These are phyloP conservation scores for Casuarina glauca DNA, from an alignment of 306 rosid species.

Conservation along the genomic window DNA sequence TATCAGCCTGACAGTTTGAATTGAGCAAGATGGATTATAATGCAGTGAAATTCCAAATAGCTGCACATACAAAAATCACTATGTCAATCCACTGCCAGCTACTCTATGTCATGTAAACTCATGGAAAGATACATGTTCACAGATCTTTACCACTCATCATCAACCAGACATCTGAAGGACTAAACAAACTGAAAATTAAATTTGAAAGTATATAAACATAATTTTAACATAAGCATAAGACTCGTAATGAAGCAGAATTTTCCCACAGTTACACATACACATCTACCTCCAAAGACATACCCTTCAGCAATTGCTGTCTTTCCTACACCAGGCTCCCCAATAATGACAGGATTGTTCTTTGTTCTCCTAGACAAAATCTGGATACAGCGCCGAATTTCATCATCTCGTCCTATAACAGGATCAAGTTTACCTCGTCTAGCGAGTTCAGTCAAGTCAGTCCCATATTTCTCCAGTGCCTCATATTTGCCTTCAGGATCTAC, in stretches of 20 bases:
- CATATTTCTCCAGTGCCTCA: constrained; percentile 85
- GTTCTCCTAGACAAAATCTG: constrained; percentile 94
- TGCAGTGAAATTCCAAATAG: background rate
- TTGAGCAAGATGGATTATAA: background rate
- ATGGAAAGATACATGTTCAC: background rate
- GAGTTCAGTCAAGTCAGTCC: constrained; percentile 89
- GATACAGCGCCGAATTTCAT: constrained; percentile 91
- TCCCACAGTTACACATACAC: background rate
- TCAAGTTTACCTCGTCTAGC: constrained; percentile 96
- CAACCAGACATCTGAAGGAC: background rate
- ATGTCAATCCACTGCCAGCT: no score
- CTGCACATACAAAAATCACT: background rate
- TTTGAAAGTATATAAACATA: background rate
- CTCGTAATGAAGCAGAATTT: background rate
- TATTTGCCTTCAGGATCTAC: constrained; percentile 95
- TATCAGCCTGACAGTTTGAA: background rate
- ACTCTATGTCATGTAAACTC: background rate
- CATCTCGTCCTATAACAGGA: constrained; percentile 97
- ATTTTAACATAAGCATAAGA: background rate
- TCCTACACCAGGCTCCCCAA: constrained; percentile 99
- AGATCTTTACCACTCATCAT: background rate
- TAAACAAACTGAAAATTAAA: background rate
- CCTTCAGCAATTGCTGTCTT: constrained; percentile 99
- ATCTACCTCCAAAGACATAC: constrained; percentile 41
- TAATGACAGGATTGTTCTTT: constrained; percentile 93